Conservation (phyloP, 2,329 filamentous ascomycete species). For the Cladosporium sp. region DNA sequence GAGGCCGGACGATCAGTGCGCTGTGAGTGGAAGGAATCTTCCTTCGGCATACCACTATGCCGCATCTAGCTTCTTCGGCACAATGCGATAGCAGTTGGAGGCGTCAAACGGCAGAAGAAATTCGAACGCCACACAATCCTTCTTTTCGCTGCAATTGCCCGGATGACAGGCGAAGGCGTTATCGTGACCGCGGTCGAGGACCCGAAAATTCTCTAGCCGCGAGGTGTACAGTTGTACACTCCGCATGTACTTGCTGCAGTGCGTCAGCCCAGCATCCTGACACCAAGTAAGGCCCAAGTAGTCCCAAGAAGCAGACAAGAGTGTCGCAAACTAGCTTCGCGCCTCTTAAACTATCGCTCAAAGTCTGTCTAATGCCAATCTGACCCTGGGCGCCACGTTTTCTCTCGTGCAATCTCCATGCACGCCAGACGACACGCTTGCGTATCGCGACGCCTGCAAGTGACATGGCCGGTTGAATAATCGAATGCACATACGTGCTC, state of each 20-base stretch:
- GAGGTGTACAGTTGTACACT: background rate
- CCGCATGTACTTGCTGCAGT: background rate
- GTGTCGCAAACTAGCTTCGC: slow-evolving; percentile 7
- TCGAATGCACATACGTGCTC: background rate
- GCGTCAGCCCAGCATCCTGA: slow-evolving; percentile 7
- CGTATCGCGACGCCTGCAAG: background rate
- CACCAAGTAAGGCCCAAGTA: background rate
- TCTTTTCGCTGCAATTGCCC: background rate
- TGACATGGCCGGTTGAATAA: slow-evolving; percentile 12
- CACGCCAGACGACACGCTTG: background rate
- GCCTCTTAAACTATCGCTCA: slow-evolving; percentile 11
- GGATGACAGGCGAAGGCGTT: background rate
- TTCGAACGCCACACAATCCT: slow-evolving; percentile 5
- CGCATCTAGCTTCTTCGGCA: slow-evolving; percentile 5
- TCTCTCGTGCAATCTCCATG: background rate
- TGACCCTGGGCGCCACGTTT: slow-evolving; percentile 10
- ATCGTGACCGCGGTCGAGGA: background rate
- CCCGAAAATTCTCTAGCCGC: background rate
- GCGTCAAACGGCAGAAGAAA: background rate
- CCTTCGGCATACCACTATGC: slow-evolving; percentile 14
- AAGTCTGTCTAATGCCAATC: slow-evolving; percentile 13
- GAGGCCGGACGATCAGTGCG: slow-evolving; percentile 2
- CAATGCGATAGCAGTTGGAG: background rate
- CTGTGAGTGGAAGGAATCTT: background rate
- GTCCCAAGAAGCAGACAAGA: slow-evolving; percentile 14